A percentile compares a stretch with the other conserved stretches of the same genome.
These are phyloP conservation scores for Oryza glaberrima DNA, from an alignment of 176 grass and related monocot species.

Conservation along the genomic window DNA sequence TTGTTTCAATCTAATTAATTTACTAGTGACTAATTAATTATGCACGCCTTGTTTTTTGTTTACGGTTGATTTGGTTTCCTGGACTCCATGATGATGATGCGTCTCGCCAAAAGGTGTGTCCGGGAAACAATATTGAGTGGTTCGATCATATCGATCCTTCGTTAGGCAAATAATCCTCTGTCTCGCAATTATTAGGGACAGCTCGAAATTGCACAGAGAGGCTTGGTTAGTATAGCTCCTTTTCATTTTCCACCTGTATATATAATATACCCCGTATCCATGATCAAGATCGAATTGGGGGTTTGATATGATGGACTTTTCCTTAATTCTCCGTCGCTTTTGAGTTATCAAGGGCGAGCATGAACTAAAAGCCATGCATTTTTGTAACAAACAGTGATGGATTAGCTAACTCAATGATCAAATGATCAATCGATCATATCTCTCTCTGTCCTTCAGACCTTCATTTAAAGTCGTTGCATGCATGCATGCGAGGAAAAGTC, in stretches of 20 bases:
- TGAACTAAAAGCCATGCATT: conserved; percentile 1
- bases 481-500: conserved; percentile 20
- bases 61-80: background rate
- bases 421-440: background rate
- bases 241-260: background rate
- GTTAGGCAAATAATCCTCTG: conserved; percentile 40
- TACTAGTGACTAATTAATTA: background rate
- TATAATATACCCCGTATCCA: background rate
- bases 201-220: conserved; percentile 9
- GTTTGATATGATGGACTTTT: background rate
- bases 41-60: background rate
- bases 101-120: background rate
- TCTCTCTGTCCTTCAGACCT: background rate
- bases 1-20: background rate
- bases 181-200: conserved; percentile 38
- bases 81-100: background rate
- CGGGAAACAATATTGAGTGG: background rate
- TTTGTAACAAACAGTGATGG: conserved; percentile 28
- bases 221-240: too few relatives aligned
- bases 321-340: background rate
- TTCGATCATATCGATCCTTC: background rate
- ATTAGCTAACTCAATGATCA: conserved; percentile 29
- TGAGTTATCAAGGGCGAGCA: background rate
- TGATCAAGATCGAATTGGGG: background rate
- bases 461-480: background rate